Percentiles rank a stretch among this genome's conserved stretches.
Conservation (phyloP, 331 rosid genomes). For the Saraca asoca region DNA sequence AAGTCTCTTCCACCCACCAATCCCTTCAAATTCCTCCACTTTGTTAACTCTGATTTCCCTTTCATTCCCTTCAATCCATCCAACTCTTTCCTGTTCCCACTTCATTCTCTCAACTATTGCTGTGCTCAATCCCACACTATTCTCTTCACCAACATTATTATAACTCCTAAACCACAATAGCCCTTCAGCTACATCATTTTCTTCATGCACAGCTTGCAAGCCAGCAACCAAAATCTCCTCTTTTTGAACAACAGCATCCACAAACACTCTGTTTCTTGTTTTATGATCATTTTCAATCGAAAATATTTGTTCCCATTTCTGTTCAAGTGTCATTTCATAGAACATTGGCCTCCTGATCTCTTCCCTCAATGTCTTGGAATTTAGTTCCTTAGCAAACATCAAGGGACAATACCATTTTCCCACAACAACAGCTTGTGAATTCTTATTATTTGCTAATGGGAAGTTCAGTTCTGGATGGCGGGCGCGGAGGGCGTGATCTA, state of each 20-base stretch:
- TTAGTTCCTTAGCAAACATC: slow-evolving; percentile 63
- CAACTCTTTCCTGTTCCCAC: slow-evolving; percentile 50
- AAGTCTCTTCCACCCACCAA: slow-evolving; percentile 51
- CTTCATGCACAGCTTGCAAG: slow-evolving; percentile 42
- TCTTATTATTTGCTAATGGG: slow-evolving; percentile 21
- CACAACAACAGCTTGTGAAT: slow-evolving; percentile 49
- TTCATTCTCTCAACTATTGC: slow-evolving; percentile 53
- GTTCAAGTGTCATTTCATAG: slow-evolving; percentile 74
- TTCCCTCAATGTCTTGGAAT: slow-evolving; percentile 45
- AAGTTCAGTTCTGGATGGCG: slow-evolving; percentile 51
- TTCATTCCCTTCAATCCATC: slow-evolving; percentile 51
- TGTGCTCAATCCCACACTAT: slow-evolving; percentile 45
- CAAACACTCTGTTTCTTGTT: slow-evolving; percentile 38
- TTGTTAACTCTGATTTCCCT: slow-evolving; percentile 39
- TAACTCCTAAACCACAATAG: slow-evolving; percentile 42
- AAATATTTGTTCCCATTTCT: slow-evolving; percentile 66
- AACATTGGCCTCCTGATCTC: slow-evolving; percentile 56
- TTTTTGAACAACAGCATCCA: slow-evolving; percentile 52
- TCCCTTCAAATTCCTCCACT: slow-evolving; percentile 55
- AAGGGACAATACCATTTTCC: slow-evolving; percentile 92
- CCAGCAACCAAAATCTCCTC: slow-evolving; percentile 52
- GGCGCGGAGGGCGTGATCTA: slow-evolving; percentile 47
- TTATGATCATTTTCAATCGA: slow-evolving; percentile 31
- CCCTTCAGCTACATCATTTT: slow-evolving; percentile 31
- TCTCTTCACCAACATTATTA: slow-evolving; percentile 44